Percentiles rank a stretch among this genome's conserved stretches.
These are phyloP conservation scores for Termitomyces sp. DNA, from an alignment of 768 basidiomycete species.

Conservation along the genomic window DNA sequence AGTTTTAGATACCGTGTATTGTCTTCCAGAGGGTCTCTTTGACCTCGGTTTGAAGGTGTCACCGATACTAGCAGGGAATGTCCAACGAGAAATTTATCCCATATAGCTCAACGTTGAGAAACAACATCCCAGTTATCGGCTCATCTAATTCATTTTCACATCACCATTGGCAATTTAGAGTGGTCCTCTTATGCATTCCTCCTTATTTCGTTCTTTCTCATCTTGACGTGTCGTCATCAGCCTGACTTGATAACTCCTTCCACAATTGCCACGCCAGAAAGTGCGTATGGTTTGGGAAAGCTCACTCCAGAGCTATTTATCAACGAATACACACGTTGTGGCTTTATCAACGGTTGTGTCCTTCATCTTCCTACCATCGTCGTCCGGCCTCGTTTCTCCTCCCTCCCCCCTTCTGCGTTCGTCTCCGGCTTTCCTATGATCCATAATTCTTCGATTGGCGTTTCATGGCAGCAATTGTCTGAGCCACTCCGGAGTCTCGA, in stretches of 20 bases:
- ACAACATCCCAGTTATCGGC: slow-evolving; percentile 15
- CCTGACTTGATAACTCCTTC: slow-evolving; percentile 38
- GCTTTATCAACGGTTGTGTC: slow-evolving; percentile 53
- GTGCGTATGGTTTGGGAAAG: slow-evolving; percentile 54
- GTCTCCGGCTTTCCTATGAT: slow-evolving; percentile 32
- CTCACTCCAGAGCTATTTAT: slow-evolving; percentile 49
- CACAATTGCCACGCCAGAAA: slow-evolving; percentile 48
- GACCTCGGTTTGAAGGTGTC: slow-evolving; percentile 45
- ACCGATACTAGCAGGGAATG: neutral
- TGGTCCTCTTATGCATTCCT: slow-evolving; percentile 35
- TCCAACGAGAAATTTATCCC: neutral
- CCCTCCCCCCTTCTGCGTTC: slow-evolving; percentile 50
- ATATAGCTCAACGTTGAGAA: slow-evolving; percentile 46
- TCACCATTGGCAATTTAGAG: slow-evolving; percentile 58
- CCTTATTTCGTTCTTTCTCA: neutral
- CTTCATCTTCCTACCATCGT: slow-evolving; percentile 56
- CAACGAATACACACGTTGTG: slow-evolving; percentile 54
- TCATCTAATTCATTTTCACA: slow-evolving; percentile 51
- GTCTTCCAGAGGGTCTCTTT: slow-evolving; percentile 53
- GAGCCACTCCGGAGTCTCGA: slow-evolving; percentile 49
- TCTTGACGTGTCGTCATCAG: slow-evolving; percentile 13
- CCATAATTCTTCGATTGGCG: neutral
- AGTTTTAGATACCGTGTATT: slow-evolving; percentile 38
- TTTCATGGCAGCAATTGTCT: slow-evolving; percentile 35
- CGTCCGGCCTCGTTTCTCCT: slow-evolving; percentile 48